Conservation (phyloP, 2,329 filamentous ascomycete genomes). For the Aspergillus sp. region DNA sequence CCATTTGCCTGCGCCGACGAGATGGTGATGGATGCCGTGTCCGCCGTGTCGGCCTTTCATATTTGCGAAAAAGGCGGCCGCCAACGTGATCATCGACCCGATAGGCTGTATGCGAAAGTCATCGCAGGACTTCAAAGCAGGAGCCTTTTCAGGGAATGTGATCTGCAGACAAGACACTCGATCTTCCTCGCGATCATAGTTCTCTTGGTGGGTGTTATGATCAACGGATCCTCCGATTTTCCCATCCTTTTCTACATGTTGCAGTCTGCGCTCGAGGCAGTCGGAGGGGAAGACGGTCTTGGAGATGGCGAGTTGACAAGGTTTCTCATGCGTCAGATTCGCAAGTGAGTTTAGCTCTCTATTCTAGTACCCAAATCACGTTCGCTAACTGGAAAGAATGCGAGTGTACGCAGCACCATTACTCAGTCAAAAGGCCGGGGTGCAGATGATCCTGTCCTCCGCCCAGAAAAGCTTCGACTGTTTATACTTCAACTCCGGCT, state of each 20-base stretch:
- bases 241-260: conserved; percentile 16
- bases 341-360: conserved; percentile 9
- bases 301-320: conserved; percentile 5
- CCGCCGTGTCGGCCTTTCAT: conserved; percentile 13
- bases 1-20: conserved; percentile 11
- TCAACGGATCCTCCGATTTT: conserved; percentile 14
- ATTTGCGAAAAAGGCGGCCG: neutral
- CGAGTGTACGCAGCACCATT: conserved; percentile 14
- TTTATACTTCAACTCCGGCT: conserved; percentile 6
- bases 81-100: neutral
- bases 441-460: conserved; percentile 2
- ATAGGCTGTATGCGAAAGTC: neutral
- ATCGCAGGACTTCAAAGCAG: conserved; percentile 2
- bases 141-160: neutral
- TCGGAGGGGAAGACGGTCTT: conserved; percentile 8
- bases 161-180: conserved; percentile 1
- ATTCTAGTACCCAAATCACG: neutral
- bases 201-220: conserved; percentile 15
- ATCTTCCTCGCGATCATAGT: conserved; percentile 13
- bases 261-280: conserved; percentile 10
- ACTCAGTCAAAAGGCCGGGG: conserved; percentile 1
- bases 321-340: conserved; percentile 16
- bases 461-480: conserved; percentile 9
- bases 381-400: conserved; percentile 9
- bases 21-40: conserved; percentile 12